Evolutionary conservation across 192 early-diverging fungal species (phyloP), one percentile per base, ranked within the genome.

Genomic region (Dimargaris xerosporica): DNA sequence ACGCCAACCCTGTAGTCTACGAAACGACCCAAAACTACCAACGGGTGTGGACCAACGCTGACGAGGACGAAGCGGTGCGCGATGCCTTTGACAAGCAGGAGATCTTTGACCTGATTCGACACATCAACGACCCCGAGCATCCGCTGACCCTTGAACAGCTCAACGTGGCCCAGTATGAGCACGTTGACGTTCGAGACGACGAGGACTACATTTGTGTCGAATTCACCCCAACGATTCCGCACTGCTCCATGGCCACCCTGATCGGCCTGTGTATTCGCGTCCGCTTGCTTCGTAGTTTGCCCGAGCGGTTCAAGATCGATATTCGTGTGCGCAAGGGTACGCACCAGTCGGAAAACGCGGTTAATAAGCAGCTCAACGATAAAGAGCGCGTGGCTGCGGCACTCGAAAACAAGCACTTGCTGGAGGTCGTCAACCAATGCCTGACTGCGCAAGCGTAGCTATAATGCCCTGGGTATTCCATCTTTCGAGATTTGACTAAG

Each of bases 361-460:
- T 98, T 62, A 98, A 98, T 71, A 98, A 96, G 73, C 96, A 98
- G 70, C 76, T 98, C 61, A 98, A 99, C 75, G 94, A 97, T 67
- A 99, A 99, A 81, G 96, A 99, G 64, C 80, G 96, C 25, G 96
- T 97, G 15, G 93, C 96, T 4, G 96, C 96, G 1, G 96, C 96
- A 5, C 72, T 99, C 48, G 96, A 97, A 67, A 99, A 97, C 77
- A 80, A 71, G 17, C 90, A 96, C 71, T 73, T 99, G 61, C 67
- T 96, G 54, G 90, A 96, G 64, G 96, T 97, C 0, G 93, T 96
- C 41, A 95, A 96, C 66, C 91, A 94, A 75, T 89, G 89, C 63
- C 66, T 91, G 46, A 79, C 86, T 9, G 85, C 82, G 2, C 79
- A 79, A n/a, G 53, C 61, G 15, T 47, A 62, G 42, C 21, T n/a